These are phyloP conservation scores for Crepidotus variabilis DNA, from an alignment of 768 basidiomycete species.

Conservation along the genomic window DNA sequence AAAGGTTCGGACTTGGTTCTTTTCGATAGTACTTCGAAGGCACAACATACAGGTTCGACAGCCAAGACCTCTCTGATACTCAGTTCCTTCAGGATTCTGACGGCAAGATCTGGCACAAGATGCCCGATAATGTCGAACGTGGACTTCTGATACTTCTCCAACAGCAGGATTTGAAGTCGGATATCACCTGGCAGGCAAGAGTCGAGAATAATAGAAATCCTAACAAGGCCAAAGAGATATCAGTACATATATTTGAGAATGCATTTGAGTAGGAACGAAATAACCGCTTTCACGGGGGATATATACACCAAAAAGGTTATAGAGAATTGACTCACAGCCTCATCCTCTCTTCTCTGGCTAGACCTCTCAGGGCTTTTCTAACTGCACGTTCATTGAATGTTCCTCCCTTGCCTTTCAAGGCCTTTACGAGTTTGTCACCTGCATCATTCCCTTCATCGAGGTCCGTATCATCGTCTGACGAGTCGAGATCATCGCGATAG, in stretches of 20 bases:
- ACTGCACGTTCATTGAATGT: constrained; percentile 70
- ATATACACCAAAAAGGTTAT: neutral
- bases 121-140: constrained; percentile 80
- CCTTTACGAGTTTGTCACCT: constrained; percentile 33
- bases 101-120: constrained; percentile 61
- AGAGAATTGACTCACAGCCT: constrained; percentile 51
- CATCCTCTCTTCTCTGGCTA: constrained; percentile 69
- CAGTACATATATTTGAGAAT: neutral
- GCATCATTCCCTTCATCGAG: constrained; percentile 29
- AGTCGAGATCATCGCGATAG: constrained; percentile 50
- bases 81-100: constrained; percentile 54
- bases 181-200: constrained; percentile 84
- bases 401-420: constrained; percentile 53
- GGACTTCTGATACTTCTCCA: constrained; percentile 80
- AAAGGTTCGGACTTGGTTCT: constrained; percentile 30
- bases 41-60: constrained; percentile 45
- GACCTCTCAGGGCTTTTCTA: constrained; percentile 54
- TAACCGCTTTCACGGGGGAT: neutral
- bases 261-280: too few relatives aligned
- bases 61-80: constrained; percentile 59
- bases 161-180: constrained; percentile 73
- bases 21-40: constrained; percentile 14
- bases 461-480: constrained; percentile 32
- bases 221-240: constrained; percentile 15
- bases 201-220: constrained; percentile 62